These are phyloP conservation scores for Sanghuangporus baumii DNA, from an alignment of 1,284 basidiomycete species.

Conservation along the genomic window DNA sequence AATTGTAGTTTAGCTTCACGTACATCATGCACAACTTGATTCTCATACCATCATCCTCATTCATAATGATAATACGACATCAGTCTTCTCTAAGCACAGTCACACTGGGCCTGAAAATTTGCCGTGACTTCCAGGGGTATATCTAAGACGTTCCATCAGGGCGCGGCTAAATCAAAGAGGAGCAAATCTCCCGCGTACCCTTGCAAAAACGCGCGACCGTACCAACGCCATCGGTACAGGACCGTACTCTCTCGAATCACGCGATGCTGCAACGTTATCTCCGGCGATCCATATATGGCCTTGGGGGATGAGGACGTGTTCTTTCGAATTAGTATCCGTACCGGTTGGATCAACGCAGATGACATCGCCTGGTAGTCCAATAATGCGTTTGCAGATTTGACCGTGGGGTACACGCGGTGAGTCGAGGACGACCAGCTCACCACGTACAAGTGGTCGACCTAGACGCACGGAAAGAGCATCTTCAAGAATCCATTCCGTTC, in stretches of 20 bases:
- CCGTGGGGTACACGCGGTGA: constrained; percentile 70
- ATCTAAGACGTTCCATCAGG: constrained; percentile 33
- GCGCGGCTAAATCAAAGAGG: constrained; percentile 23
- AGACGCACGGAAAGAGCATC: constrained; percentile 52
- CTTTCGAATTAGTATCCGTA: constrained; percentile 49
- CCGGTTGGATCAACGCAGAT: constrained; percentile 84
- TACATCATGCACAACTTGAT: background rate
- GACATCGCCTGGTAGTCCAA: constrained; percentile 87
- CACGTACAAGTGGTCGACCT: constrained; percentile 51
- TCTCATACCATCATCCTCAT: background rate
- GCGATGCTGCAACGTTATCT: constrained; percentile 81
- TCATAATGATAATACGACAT: background rate
- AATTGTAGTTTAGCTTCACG: background rate
- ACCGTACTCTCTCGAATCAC: constrained; percentile 88
- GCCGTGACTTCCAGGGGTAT: constrained; percentile 43
- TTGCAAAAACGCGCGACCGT: constrained; percentile 70
- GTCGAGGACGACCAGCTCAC: constrained; percentile 76
- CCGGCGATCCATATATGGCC: constrained; percentile 92
- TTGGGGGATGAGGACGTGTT: constrained; percentile 71
- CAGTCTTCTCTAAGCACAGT: background rate
- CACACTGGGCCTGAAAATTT: constrained; percentile 32
- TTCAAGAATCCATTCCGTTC: constrained; percentile 60
- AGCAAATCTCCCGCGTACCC: constrained; percentile 38
- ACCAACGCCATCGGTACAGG: constrained; percentile 86
- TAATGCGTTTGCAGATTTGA: constrained; percentile 84